Base-by-base conservation (phyloP, 106 monocot genomes). In the Dioscorea alata region DNA sequence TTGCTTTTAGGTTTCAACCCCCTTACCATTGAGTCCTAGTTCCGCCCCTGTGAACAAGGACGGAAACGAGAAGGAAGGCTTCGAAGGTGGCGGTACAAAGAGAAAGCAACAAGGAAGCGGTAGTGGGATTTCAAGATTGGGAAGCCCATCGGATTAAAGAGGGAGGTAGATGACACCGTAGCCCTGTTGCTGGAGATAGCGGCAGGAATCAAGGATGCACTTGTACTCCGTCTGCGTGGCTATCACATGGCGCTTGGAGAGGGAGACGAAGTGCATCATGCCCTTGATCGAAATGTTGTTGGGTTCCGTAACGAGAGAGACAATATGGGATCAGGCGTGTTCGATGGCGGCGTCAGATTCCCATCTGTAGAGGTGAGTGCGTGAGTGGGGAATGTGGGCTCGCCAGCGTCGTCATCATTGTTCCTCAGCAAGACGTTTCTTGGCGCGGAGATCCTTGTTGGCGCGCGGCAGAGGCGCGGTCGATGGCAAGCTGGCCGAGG, bases 141-240 rank as follows among this genome's bases (percentile, higher is more conserved):
- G 49, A 9, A 99, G 82, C 13, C 92, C 97, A 59, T 99, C 97
- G 42, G 75, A 42, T 2, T 69, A 68, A 19, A 99, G 92, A 12
- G 97, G 97, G 25, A 99, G 81, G 75, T 99, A 99, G 50, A 89
- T 92, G 60, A 92, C 68, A 18, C 92, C 92, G 52, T 87, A 99
- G 1, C 97, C 97, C 48, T 99, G 89, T 72, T 99, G 97, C 79
- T 99, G 97, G 10, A 99, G 90, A 72, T 87, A 72, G 31, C 97
- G 82, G 85, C 92, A 99, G 34, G 97, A 99, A 33, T 99, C 97
- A 31, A 99, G 92, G 57, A 99, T 92, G 87, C 97, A 99, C 86
- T 99, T 99, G 80, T 99, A 92, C 83, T 99, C 97, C 18, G 97
- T 99, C 84, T 99, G 97, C 62, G 97, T 92, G 59, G 97, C 92